phyloP scores from a whole-genome alignment of 2,329 filamentous ascomycete genomes.

The Beauveria varroae region DNA sequence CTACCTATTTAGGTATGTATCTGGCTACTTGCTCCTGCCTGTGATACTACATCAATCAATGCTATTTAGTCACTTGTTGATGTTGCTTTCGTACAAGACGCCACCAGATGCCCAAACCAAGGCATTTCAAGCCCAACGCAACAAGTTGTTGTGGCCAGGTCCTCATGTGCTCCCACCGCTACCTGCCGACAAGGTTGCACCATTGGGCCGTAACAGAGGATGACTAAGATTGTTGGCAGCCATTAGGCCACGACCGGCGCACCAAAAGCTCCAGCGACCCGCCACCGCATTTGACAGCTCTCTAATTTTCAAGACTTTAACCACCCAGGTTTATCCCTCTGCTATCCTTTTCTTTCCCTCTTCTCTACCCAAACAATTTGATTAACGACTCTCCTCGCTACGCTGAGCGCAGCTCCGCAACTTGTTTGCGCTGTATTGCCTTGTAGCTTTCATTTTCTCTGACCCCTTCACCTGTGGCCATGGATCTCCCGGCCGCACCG shows the following conservation, averaged over 20 bases:
- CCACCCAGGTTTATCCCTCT: conserved; percentile 10
- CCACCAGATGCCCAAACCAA: conserved; percentile 5
- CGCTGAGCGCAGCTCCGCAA: conserved; percentile 12
- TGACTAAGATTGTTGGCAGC: not conserved
- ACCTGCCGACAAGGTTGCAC: not conserved
- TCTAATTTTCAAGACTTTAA: conserved; percentile 4
- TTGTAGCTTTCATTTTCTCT: conserved; percentile 8
- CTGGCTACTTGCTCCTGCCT: not conserved
- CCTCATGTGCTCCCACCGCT: not conserved
- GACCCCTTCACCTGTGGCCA: conserved; percentile 7
- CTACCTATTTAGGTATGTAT: not conserved
- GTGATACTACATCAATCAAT: not conserved
- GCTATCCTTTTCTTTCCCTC: not conserved
- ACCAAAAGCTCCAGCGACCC: conserved; percentile 1
- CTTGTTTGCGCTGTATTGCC: conserved; percentile 8
- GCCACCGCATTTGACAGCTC: conserved; percentile 8
- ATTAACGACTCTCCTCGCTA: not conserved
- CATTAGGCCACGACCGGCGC: not conserved
- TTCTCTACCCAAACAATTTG: not conserved
- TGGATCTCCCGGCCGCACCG: conserved; percentile 44
- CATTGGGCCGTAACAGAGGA: conserved; percentile 6
- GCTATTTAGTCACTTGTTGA: not conserved
- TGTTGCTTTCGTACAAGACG: not conserved
- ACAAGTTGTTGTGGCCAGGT: not conserved
- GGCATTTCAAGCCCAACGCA: not conserved